These are phyloP conservation scores for Sporisorium iseilematis-ciliati DNA, from an alignment of 1,284 basidiomycete species.

Conservation along the genomic window DNA sequence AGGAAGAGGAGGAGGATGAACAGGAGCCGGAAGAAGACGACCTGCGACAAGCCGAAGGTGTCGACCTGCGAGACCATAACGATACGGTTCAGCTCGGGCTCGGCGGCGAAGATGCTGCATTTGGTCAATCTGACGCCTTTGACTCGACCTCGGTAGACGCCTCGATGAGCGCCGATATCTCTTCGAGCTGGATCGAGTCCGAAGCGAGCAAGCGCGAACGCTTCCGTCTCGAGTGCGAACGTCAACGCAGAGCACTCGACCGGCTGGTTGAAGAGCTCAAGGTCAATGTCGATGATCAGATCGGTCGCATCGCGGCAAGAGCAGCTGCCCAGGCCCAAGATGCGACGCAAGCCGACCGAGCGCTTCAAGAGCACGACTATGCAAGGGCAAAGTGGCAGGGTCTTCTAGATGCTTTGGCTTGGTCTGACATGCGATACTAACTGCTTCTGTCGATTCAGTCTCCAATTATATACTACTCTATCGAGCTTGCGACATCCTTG, in stretches of 20 bases:
- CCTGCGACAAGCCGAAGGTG: not conserved
- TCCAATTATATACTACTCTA: too few relatives aligned
- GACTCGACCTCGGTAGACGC: slow-evolving; percentile 25
- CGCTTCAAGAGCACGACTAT: slow-evolving; percentile 28
- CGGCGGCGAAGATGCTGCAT: not conserved
- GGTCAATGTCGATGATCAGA: slow-evolving; percentile 41
- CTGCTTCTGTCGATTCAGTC: not conserved
- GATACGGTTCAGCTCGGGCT: not conserved
- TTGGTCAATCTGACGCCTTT: not conserved
- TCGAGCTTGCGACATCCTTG: too few relatives aligned
- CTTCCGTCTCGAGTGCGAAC: slow-evolving; percentile 34
- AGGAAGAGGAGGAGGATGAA: slow-evolving; percentile 29
- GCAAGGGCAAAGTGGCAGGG: slow-evolving; percentile 34
- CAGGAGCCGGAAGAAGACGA: slow-evolving; percentile 12
- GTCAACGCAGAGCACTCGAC: slow-evolving; percentile 33
- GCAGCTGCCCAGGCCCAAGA: slow-evolving; percentile 24
- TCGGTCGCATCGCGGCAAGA: slow-evolving; percentile 28
- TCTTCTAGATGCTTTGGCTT: slow-evolving; percentile 41
- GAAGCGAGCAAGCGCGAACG: slow-evolving; percentile 32
- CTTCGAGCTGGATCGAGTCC: slow-evolving; percentile 30
- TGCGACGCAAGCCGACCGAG: slow-evolving; percentile 30
- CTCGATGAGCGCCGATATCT: slow-evolving; percentile 36
- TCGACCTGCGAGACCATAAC: not conserved
- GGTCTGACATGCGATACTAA: slow-evolving; percentile 40
- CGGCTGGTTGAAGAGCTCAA: slow-evolving; percentile 41